Evolutionary conservation across 257 asterid genomes (phyloP).

Genomic region (Fraxinus anomala): DNA sequence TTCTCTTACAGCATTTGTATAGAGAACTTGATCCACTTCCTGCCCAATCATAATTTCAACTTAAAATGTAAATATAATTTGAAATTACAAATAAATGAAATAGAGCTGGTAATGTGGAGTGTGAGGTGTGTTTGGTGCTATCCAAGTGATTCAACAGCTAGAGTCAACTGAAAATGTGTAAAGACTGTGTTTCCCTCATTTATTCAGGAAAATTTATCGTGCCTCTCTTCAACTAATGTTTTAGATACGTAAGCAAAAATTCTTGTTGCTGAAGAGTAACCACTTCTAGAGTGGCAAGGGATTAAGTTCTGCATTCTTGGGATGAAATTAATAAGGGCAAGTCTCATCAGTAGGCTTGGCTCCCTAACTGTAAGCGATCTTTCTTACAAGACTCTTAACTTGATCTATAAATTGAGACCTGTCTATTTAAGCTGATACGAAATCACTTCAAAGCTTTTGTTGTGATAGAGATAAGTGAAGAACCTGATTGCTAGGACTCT

Average conservation of each 20-base stretch:
- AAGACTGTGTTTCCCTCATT: too few species aligned
- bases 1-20: constrained; percentile 13
- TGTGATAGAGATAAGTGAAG: neutral
- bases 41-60: constrained; percentile 3
- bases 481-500: neutral
- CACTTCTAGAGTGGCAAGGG: constrained; percentile 9
- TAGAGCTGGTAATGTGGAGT: constrained; percentile 12
- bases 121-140: constrained; percentile 1
- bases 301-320: neutral
- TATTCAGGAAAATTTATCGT: too few species aligned
- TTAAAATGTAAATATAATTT: constrained; percentile 2
- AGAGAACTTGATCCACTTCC: neutral
- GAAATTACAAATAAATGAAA: constrained; percentile 3
- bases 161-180: constrained; percentile 9
- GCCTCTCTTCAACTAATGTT: neutral
- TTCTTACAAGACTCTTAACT: neutral
- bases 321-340: neutral
- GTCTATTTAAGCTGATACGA: neutral
- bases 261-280: constrained; percentile 9
- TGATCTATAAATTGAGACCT: neutral
- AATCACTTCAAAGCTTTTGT: neutral
- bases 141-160: constrained; percentile 19
- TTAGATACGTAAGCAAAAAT: neutral
- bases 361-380: neutral
- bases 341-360: neutral